A percentile compares a stretch with the other conserved stretches of the same genome.
phyloP scores from a whole-genome alignment of 257 asterid genomes.

The Solanum tarapatanum region DNA sequence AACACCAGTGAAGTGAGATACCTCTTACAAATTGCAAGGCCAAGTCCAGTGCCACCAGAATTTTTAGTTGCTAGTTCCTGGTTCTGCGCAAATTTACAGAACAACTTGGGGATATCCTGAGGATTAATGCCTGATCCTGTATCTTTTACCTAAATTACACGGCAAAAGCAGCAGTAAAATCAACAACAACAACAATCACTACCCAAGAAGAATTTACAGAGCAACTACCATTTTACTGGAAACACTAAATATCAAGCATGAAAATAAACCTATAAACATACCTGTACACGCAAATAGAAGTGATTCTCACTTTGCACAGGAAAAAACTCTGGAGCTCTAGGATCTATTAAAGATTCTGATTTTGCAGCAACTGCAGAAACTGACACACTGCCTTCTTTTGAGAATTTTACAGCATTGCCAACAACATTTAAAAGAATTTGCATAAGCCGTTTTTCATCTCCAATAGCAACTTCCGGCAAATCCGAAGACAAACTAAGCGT shows the following conservation, averaged over 20 bases:
- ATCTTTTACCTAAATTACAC: slow-evolving; percentile 68
- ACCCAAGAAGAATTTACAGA: background rate
- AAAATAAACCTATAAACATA: slow-evolving; percentile 12
- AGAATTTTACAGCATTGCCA: slow-evolving; percentile 95
- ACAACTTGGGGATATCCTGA: slow-evolving; percentile 77
- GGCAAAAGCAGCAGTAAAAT: background rate
- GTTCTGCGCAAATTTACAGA: slow-evolving; percentile 76
- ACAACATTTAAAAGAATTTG: slow-evolving; percentile 74
- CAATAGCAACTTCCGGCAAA: slow-evolving; percentile 64
- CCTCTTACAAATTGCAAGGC: slow-evolving; percentile 95
- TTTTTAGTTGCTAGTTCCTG: slow-evolving; percentile 60
- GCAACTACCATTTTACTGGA: background rate
- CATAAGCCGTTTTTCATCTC: slow-evolving; percentile 92
- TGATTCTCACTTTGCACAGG: slow-evolving; percentile 67
- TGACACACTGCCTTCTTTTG: slow-evolving; percentile 80
- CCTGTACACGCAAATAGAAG: slow-evolving; percentile 89
- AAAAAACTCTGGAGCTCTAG: slow-evolving; percentile 66
- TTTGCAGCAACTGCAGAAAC: slow-evolving; percentile 72
- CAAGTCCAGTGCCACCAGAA: slow-evolving; percentile 88
- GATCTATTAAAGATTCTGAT: slow-evolving; percentile 65
- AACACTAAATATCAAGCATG: background rate
- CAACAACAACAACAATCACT: background rate
- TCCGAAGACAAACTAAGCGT: slow-evolving; percentile 66
- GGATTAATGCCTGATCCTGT: slow-evolving; percentile 84
- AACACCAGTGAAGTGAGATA: slow-evolving; percentile 5